These are phyloP conservation scores for Gaeumannomyces tritici DNA, from an alignment of 2,329 filamentous ascomycete genomes.

Conservation along the genomic window DNA sequence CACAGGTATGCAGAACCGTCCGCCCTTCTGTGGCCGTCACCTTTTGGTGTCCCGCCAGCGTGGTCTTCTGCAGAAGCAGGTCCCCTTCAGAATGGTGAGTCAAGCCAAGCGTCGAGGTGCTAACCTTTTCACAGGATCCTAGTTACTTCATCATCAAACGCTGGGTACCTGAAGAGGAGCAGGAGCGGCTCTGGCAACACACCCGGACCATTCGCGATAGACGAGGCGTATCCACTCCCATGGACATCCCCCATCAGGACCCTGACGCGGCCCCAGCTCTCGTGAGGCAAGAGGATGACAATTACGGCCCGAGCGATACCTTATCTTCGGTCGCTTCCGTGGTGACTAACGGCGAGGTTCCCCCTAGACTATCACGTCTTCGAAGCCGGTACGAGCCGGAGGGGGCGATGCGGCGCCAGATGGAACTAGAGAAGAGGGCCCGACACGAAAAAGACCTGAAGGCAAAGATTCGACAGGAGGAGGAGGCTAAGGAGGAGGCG, in stretches of 20 bases:
- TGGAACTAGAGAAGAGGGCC: not conserved
- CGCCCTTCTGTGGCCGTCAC: not conserved
- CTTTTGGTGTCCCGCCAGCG: not conserved
- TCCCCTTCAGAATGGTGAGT: not conserved
- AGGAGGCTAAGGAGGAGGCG: too few species aligned
- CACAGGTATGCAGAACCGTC: not conserved
- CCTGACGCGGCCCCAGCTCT: not conserved
- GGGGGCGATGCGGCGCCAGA: too few species aligned
- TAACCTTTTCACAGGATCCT: constrained; percentile 37
- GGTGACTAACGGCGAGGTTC: not conserved
- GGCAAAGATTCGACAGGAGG: not conserved
- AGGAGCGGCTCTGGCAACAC: constrained; percentile 64
- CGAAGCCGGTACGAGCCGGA: not conserved
- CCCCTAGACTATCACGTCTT: not conserved
- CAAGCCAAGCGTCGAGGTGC: not conserved
- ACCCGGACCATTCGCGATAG: constrained; percentile 55
- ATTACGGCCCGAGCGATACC: not conserved
- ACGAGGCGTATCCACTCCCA: constrained; percentile 13
- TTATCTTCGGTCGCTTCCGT: not conserved
- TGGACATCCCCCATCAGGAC: too few species aligned
- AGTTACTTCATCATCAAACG: constrained; percentile 50
- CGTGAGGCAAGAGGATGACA: not conserved
- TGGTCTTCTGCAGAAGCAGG: not conserved
- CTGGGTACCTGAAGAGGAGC: constrained; percentile 62
- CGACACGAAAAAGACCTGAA: not conserved